Conservation (phyloP, 2,329 filamentous ascomycete species). For the Zalaria obscura region DNA sequence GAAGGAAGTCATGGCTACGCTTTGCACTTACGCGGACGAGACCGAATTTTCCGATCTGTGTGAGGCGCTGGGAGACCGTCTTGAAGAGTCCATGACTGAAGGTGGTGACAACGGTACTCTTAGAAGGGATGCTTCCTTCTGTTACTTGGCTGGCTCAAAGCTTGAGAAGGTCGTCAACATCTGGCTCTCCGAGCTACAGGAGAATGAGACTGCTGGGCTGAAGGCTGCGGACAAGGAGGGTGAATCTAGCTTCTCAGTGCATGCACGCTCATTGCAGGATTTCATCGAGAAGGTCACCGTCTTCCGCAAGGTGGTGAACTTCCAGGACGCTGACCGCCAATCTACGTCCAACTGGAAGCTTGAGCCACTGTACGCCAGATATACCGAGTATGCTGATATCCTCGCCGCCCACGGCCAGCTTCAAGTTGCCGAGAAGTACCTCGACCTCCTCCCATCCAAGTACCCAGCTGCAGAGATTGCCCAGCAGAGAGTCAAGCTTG, state of each 20-base stretch:
- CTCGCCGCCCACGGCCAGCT: conserved; percentile 82
- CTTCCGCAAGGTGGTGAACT: conserved; percentile 88
- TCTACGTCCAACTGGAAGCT: conserved; percentile 79
- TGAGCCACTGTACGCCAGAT: conserved; percentile 77
- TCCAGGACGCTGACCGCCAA: conserved; percentile 61
- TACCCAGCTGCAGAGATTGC: conserved; percentile 83
- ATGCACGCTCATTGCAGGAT: conserved; percentile 74
- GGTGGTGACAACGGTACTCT: conserved; percentile 35
- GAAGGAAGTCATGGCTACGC: conserved; percentile 92
- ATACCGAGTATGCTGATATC: conserved; percentile 93
- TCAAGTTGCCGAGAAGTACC: conserved; percentile 75
- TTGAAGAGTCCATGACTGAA: conserved; percentile 51
- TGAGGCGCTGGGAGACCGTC: conserved; percentile 82
- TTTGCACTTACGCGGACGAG: conserved; percentile 90
- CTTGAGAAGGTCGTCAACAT: conserved; percentile 93
- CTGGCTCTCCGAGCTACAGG: conserved; percentile 81
- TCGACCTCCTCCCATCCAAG: conserved; percentile 67
- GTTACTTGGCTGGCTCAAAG: conserved; percentile 89
- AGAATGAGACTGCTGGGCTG: conserved; percentile 63
- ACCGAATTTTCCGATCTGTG: conserved; percentile 89
- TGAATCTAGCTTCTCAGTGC: conserved; percentile 80
- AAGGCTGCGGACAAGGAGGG: conserved; percentile 38
- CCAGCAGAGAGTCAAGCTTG: conserved; percentile 69
- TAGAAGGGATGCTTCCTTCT: conserved; percentile 88
- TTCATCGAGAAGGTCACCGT: conserved; percentile 98